A percentile compares a stretch with the other conserved stretches of the same genome.
Conservation (phyloP, 352 stramenopile genomes). For the Globisporangium polare region DNA sequence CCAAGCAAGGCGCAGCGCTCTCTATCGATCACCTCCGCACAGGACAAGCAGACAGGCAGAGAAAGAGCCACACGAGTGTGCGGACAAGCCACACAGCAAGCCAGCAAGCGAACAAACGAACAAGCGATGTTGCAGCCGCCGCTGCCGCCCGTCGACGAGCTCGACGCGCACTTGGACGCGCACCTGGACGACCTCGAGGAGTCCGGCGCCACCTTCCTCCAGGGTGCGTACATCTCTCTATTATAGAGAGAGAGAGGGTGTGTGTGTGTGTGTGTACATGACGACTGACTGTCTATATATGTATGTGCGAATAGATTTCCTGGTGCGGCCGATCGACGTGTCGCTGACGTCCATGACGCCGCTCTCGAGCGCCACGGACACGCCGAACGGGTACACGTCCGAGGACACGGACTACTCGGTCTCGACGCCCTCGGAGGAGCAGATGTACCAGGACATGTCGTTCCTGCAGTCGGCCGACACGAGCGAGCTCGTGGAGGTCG, state of each 20-base stretch:
- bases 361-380: constrained; percentile 27
- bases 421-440: constrained; percentile 56
- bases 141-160: constrained; percentile 54
- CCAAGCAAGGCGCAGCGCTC: neutral
- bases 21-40: neutral
- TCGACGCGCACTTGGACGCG: constrained; percentile 66
- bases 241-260: neutral
- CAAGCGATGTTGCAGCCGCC: constrained; percentile 43
- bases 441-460: constrained; percentile 76
- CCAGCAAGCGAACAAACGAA: neutral
- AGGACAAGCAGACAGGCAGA: constrained; percentile 1
- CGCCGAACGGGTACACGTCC: constrained; percentile 78
- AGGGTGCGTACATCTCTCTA: constrained; percentile 27
- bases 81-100: neutral
- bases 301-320: constrained; percentile 29
- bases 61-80: neutral
- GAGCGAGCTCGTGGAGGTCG: constrained; percentile 57
- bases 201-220: constrained; percentile 57
- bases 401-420: constrained; percentile 84
- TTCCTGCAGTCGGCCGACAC: constrained; percentile 58
- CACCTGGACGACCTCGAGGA: constrained; percentile 73
- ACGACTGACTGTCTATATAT: constrained; percentile 5
- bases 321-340: constrained; percentile 12
- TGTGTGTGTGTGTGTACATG: neutral
- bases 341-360: constrained; percentile 22